Base-by-base conservation (phyloP, 257 asterid species). In the Rauvolfia tetraphylla region DNA sequence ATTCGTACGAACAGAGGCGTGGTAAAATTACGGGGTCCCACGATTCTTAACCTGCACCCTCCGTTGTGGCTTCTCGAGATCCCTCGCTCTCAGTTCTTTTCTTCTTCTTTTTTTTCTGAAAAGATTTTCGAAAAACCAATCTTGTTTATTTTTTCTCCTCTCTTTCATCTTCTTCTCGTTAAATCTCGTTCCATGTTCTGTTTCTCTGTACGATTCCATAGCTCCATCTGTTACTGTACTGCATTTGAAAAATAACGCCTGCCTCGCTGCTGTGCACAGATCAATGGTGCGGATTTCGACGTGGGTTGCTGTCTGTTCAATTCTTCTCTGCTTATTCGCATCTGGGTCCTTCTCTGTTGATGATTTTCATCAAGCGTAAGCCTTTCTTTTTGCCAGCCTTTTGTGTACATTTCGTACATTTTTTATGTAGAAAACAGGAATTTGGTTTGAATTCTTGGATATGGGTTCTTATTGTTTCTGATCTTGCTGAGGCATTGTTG, bases 321-420 rank as follows among this genome's bases (percentile, higher is more conserved):
- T 86, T 74, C 70, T 88, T 72, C 75, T 91, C 13, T 85, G 86
- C 36, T 46, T 87, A 71, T 81, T 82, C 62, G 87, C 86, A 75
- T 79, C 82, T 77, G 90, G 84, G 75, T 87, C 89, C 6, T 77
- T 69, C 72, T 84, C 92, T 9, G 71, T 86, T 68, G 96, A 90
- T 13, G 76, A 89, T 84, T 86, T 84, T 81, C 94, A 87, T 75
- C 96, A 89, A 86, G 91, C 98, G 99, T 95, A 87, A 95, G 97
- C 56, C 15, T 34, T 81, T 74, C 23, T 44, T 71, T 57, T 69
- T 77, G 25, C 25, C 11, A 27, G 29, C 48, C 68, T 20, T 49
- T 42, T 33, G 13, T 68, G 20, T 69, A 20, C 22, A 8, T 73
- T 36, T 12, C 9, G 73, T 56, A 18, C 72, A 71, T 72, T 42